Percentiles rank a stretch among this genome's conserved stretches.
Conservation (phyloP, 2,329 filamentous ascomycete species). For the Chlorencoelia australis region DNA sequence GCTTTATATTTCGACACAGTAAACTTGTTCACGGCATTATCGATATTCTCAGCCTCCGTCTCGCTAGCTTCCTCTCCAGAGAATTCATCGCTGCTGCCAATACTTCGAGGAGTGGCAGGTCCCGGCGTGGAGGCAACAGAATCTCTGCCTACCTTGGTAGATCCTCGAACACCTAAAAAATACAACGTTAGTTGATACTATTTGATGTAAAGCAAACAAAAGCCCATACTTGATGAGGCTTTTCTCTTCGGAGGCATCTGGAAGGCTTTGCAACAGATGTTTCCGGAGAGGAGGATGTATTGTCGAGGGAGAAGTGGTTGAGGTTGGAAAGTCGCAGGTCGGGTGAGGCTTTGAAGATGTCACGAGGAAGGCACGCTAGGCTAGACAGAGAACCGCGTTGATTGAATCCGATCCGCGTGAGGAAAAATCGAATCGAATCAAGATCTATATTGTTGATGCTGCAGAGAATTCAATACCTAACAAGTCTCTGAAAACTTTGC, state of each 20-base stretch:
- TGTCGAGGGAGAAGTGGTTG: too few relatives aligned
- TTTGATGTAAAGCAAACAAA: constrained; percentile 17
- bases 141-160: constrained; percentile 44
- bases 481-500: too few relatives aligned
- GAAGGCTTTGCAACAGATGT: constrained; percentile 15
- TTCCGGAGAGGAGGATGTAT: too few relatives aligned
- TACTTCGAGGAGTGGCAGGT: constrained; percentile 47
- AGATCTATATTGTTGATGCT: too few relatives aligned
- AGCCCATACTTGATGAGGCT: constrained; percentile 41
- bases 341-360: too few relatives aligned
- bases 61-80: constrained; percentile 42
- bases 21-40: constrained; percentile 51
- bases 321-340: too few relatives aligned
- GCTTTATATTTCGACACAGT: constrained; percentile 29
- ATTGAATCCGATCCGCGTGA: too few relatives aligned
- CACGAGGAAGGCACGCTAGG: too few relatives aligned
- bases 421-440: too few relatives aligned
- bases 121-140: constrained; percentile 52
- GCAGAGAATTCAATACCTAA: too few relatives aligned
- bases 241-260: constrained; percentile 65
- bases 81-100: constrained; percentile 43
- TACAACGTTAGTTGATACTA: constrained; percentile 27
- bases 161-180: constrained; percentile 35
- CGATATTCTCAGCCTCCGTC: constrained; percentile 41
- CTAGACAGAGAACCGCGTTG: too few relatives aligned